Conservation (phyloP, 2,329 filamentous ascomycete species). For the Trichocomaceae sp. region DNA sequence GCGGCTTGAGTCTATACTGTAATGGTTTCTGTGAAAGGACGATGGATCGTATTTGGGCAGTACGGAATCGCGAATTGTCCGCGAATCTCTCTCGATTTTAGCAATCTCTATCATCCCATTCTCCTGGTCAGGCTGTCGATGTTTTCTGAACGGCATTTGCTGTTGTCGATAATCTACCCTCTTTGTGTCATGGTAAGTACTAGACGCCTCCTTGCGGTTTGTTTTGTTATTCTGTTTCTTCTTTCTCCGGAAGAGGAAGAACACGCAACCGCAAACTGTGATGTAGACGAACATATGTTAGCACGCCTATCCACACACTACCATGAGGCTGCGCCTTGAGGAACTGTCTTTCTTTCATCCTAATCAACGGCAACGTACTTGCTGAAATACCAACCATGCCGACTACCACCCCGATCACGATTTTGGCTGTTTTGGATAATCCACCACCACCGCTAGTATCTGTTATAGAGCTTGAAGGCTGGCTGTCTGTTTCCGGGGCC, state of each 20-base stretch:
- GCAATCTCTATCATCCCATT: slow-evolving; percentile 7
- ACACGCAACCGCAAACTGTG: slow-evolving; percentile 21
- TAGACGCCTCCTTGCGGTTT: slow-evolving; percentile 17
- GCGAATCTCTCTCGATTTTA: slow-evolving; percentile 1
- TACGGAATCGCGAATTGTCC: slow-evolving; percentile 18
- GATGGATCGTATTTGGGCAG: slow-evolving; percentile 32
- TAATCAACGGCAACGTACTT: slow-evolving; percentile 17
- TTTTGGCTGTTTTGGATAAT: slow-evolving; percentile 14
- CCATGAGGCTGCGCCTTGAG: not conserved
- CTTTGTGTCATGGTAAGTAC: slow-evolving; percentile 6
- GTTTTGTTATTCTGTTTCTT: slow-evolving; percentile 19
- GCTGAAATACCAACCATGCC: slow-evolving; percentile 22
- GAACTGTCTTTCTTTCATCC: not conserved
- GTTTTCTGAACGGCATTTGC: slow-evolving; percentile 8
- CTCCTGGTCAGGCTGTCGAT: slow-evolving; percentile 4
- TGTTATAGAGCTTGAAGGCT: not conserved
- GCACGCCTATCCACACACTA: not conserved
- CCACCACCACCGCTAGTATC: slow-evolving; percentile 9
- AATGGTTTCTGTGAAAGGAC: slow-evolving; percentile 18
- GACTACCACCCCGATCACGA: slow-evolving; percentile 26
- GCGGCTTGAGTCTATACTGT: slow-evolving; percentile 8
- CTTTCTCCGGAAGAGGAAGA: slow-evolving; percentile 22
- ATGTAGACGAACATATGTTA: not conserved
- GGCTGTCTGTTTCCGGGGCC: not conserved
- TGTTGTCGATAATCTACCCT: not conserved